These are phyloP conservation scores for Aspergillus sp. DNA, from an alignment of 2,329 filamentous ascomycete genomes.

Conservation along the genomic window DNA sequence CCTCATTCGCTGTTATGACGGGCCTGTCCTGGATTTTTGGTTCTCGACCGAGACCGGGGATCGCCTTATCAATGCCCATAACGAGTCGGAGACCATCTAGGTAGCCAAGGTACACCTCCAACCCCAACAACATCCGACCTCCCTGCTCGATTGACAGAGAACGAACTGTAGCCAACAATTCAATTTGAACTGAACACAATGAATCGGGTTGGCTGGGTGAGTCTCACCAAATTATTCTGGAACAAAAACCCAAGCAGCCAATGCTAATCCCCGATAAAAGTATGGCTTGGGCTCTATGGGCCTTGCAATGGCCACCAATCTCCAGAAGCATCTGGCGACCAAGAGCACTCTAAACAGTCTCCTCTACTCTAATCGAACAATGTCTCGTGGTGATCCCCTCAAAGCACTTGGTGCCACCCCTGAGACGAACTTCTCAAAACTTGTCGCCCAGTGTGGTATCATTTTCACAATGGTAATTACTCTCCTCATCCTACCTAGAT, in stretches of 20 bases:
- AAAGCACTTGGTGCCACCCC: constrained; percentile 36
- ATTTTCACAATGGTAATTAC: constrained; percentile 40
- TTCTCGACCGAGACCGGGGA: constrained; percentile 20
- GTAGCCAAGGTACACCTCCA: background rate
- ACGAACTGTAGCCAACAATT: background rate
- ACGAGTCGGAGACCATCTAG: background rate
- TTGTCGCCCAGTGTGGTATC: constrained; percentile 38
- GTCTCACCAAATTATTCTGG: background rate
- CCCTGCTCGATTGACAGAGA: background rate
- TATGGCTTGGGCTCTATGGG: constrained; percentile 49
- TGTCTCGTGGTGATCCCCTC: constrained; percentile 39
- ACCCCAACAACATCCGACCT: background rate
- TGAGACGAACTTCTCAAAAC: constrained; percentile 32
- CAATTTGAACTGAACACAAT: constrained; percentile 18
- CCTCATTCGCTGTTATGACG: background rate
- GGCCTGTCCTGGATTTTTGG: background rate
- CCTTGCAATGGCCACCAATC: constrained; percentile 45
- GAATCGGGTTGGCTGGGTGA: constrained; percentile 39
- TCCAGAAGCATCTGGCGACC: constrained; percentile 40
- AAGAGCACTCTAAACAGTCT: constrained; percentile 31
- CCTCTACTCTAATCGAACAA: constrained; percentile 43
- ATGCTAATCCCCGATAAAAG: constrained; percentile 16
- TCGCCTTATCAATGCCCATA: constrained; percentile 11
- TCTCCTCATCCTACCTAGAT: background rate
- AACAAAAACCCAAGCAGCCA: background rate